A percentile compares a stretch with the other conserved stretches of the same genome.
Evolutionary conservation across 805 yeast genomes (phyloP).

Genomic region (Candida gorgasii): DNA sequence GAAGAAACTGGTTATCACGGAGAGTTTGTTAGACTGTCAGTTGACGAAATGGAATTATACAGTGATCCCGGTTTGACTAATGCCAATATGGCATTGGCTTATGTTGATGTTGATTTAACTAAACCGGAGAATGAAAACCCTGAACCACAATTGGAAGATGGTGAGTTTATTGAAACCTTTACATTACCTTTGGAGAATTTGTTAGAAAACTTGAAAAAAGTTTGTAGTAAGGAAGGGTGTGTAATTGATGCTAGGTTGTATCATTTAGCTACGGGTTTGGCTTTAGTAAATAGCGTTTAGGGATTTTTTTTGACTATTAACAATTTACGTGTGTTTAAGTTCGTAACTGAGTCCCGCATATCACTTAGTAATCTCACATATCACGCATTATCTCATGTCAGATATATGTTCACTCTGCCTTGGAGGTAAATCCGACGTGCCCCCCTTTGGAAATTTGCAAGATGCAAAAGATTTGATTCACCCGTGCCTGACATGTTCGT

Average conservation of each 20-base stretch:
- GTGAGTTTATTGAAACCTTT: conserved; percentile 91
- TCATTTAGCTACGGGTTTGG: conserved; percentile 79
- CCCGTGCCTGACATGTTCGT: conserved; percentile 41
- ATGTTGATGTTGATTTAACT: conserved; percentile 71
- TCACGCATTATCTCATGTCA: conserved; percentile 2
- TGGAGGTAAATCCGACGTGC: conserved; percentile 39
- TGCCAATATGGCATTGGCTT: conserved; percentile 79
- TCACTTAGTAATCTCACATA: neutral
- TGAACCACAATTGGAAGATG: conserved; percentile 75
- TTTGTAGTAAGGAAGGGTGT: conserved; percentile 63
- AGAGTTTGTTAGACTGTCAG: conserved; percentile 38
- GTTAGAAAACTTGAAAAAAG: conserved; percentile 50
- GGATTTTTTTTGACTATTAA: no score
- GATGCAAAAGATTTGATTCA: conserved; percentile 38
- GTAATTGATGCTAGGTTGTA: conserved; percentile 85
- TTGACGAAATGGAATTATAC: conserved; percentile 42
- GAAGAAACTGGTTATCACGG: conserved; percentile 96
- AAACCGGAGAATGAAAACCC: conserved; percentile 71
- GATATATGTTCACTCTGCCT: conserved; percentile 38
- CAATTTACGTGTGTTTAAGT: no score
- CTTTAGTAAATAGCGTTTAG: conserved; percentile 19
- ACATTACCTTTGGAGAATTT: conserved; percentile 63
- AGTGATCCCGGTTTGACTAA: conserved; percentile 88
- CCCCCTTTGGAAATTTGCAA: conserved; percentile 35
- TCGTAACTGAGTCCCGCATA: neutral